Evolutionary conservation across 768 basidiomycete species (phyloP).

Genomic region (Trametes coccinea): DNA sequence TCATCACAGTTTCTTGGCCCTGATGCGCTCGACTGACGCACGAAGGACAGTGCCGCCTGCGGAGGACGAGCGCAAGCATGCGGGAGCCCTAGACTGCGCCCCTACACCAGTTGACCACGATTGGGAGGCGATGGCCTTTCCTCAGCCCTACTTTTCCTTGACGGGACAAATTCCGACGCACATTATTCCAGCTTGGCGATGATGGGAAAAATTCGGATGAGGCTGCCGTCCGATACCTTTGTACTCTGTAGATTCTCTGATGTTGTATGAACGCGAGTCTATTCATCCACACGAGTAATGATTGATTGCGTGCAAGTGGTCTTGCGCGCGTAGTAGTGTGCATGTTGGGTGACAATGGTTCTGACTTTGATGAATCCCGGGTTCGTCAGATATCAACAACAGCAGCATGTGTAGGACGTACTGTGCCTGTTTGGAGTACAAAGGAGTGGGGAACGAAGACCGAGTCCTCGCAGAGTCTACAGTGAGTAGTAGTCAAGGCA

Average conservation of each 20-base stretch:
- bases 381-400: too few species aligned
- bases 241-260: background rate
- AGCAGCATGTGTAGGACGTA: too few species aligned
- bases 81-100: background rate
- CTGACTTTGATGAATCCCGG: too few species aligned
- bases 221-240: background rate
- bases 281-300: too few species aligned
- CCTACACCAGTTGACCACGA: background rate
- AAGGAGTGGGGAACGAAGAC: background rate
- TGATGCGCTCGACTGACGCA: background rate
- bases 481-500: too few species aligned
- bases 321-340: too few species aligned
- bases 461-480: too few species aligned
- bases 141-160: background rate
- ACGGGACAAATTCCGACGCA: conserved; percentile 4
- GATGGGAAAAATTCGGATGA: background rate
- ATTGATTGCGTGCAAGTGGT: too few species aligned
- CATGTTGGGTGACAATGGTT: too few species aligned
- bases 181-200: conserved; percentile 1
- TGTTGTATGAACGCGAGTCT: background rate
- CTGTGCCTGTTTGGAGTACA: background rate
- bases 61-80: background rate
- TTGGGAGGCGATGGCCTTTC: background rate
- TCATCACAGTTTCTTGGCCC: background rate
- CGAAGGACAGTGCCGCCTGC: background rate